These are phyloP conservation scores for Boletus vermiculosoides DNA, from an alignment of 768 basidiomycete species.

Conservation along the genomic window DNA sequence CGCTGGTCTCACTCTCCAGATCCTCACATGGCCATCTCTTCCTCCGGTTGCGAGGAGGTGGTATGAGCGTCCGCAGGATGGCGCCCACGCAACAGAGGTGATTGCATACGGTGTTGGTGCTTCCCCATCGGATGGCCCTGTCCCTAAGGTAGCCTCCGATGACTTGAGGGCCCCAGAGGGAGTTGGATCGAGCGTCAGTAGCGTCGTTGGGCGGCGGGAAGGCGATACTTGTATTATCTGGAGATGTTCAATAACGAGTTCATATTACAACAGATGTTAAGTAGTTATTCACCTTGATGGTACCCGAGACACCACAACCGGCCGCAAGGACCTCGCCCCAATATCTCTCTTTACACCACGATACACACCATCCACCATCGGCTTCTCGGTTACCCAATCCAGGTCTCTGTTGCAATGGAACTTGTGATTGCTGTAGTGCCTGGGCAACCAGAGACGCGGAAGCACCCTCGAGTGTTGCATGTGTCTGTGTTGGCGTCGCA, in stretches of 20 bases:
- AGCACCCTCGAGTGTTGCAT: constrained; percentile 51
- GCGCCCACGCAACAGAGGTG: constrained; percentile 89
- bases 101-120: constrained; percentile 57
- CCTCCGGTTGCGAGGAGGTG: constrained; percentile 91
- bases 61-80: constrained; percentile 89
- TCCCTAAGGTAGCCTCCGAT: constrained; percentile 23
- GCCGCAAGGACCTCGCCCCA: constrained; percentile 92
- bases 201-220: constrained; percentile 61
- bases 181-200: constrained; percentile 54
- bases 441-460: constrained; percentile 61
- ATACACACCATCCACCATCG: constrained; percentile 89
- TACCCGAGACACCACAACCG: constrained; percentile 65
- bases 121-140: constrained; percentile 32
- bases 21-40: constrained; percentile 83
- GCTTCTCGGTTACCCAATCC: constrained; percentile 71
- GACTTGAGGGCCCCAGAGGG: constrained; percentile 29
- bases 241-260: neutral
- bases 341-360: constrained; percentile 95
- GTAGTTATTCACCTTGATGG: constrained; percentile 62
- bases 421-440: constrained; percentile 54
- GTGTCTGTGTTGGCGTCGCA: constrained; percentile 72
- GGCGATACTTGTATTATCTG: constrained; percentile 76
- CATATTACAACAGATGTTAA: neutral
- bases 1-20: constrained; percentile 80
- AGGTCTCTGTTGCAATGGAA: constrained; percentile 35